Base-by-base conservation (phyloP, 1,139 yeast genomes). In the Yamadazyma dendronema region DNA sequence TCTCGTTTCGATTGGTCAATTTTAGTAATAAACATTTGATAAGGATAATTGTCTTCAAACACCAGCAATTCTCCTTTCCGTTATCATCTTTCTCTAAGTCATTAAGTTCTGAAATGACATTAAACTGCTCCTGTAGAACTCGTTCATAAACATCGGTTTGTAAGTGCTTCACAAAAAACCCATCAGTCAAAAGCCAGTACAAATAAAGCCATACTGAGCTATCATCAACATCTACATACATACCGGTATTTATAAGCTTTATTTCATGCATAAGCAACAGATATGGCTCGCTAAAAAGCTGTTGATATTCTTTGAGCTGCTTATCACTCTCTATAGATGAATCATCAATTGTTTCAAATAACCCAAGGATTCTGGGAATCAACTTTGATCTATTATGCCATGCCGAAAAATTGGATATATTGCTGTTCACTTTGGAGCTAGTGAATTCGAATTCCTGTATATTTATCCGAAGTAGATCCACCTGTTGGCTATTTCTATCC, bases 321-420 rank as follows among this genome's bases (percentile, higher is more conserved):
- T 48, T 41, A 8, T 35, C 28, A 5, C 53, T 48, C 25, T 62
- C 55, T 28, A 53, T 48, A 7, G 42, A 46, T 3, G 50, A 48
- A 5, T 39, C 33, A 3, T 42, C 17, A 2, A 42, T 37, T 10
- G 39, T 36, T 7, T 41, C 40, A 13, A 57, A 36, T 23, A 57
- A 36, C 1, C 39, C 17, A 39, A 80, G 69, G 33, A 84, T 59
- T 37, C 61, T 63, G 2, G 83, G 81, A 10, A 89, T 73, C 41
- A 90, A 63, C 44, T 79, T 81, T 7, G 89, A 76, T 44, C 98
- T 69, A 56, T 88, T 87, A 60, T 92, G 97, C 96, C 97, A 90
- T 10, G 98, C 97, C 2, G 96, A 86, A 54, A 84, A 92, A 57
- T 92, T 94, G 35, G 96, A 86, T 39, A 90, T 87, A 59, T 92